Base-by-base conservation (phyloP, 2,329 filamentous ascomycete genomes). In the Hyphodiscus sp. region DNA sequence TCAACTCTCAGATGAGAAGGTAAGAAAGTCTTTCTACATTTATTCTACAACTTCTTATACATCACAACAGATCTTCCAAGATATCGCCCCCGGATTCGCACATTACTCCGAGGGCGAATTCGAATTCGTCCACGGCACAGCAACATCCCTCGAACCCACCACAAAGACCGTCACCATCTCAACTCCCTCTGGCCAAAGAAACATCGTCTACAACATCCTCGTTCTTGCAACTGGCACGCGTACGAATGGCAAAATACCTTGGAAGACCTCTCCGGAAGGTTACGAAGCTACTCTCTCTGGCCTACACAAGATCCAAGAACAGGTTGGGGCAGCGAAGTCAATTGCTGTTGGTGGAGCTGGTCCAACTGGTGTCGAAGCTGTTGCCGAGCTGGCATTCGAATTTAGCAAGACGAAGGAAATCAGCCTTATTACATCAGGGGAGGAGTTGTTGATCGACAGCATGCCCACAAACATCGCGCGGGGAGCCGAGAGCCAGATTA, bases 191-290 rank as follows among this genome's bases (percentile, higher is more conserved):
- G 69, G 65, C 4, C 70, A 68, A 7, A 63, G 55, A 5, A 59
- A 61, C n/a, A 66, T 69, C 6, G 55, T 56, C 19, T 84, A 83
- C 61, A 73, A 81, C 58, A 73, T 73, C 20, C 69, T 83, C 13
- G 63, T 84, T 55, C 67, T 84, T 44, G 78, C 79, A 10, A 83
- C 80, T 2, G 81, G 81, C 8, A 67, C 75, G 2, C 68, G 69
- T 26, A 70, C 72, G 30, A 67, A 62, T 20, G 72, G 70, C 4
- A 67, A 64, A 55, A 69, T 76, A 67, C 78, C 79, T 0, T 82
- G 54, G 54, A 57, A 57, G 50, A 30, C 20, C 2, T 45, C 45
- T 2, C 23, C 75, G 66, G 82, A 81, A 65, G 67, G 65, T 19
- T 58, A 73, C 0, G 69, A 74, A 51, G 54, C 48, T n/a, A 63